Base-by-base conservation (phyloP, 164 flowering plant species). In the grape (Vitis vinifera) region DNA sequence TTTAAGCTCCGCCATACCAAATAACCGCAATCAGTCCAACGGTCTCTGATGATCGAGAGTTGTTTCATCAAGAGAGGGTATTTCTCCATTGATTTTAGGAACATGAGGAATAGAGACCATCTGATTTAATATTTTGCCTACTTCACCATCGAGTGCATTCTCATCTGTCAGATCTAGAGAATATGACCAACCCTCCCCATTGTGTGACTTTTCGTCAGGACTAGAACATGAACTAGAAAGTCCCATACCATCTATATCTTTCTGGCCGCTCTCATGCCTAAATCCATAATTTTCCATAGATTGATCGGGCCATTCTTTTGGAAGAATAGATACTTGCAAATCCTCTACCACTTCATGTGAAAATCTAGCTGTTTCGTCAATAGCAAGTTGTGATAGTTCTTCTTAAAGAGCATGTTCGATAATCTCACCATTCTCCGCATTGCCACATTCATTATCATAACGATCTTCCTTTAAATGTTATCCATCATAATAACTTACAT, bases 61-160 rank as follows among this genome's bases (percentile, higher is more conserved):
- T 64, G 82, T 92, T 83, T 88, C 91, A 78, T 88, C 90, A 65
- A 86, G 72, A 17, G 93, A 86, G 14, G 91, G 93, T 68, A 91
- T 86, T 60, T 88, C 97, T 59, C 95, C 92, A 80, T 90, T 90
- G 71, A 87, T 87, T 78, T 77, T 83, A 57, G 92, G 95, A 75
- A 90, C 82, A 78, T 90, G 95, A 72, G 97, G 97, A 73, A 88
- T 68, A 59, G 91, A 79, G 74, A 81, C 74, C 91, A 89, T 86
- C 75, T 89, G 93, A 73, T 86, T 82, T 73, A 91, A 83, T 77
- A 91, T 88, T 81, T 87, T 89, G 53, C 90, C 90, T 16, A 91
- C 88, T 87, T 91, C 94, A 10, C 91, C 93, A 73, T 91, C 90
- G 53, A 86, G 73, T 19, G 76, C 74, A 73, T 79, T 79, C 63